Percentiles rank a stretch among this genome's conserved stretches.
Evolutionary conservation across 768 basidiomycete genomes (phyloP).

Genomic region (Mycena leptocephala): DNA sequence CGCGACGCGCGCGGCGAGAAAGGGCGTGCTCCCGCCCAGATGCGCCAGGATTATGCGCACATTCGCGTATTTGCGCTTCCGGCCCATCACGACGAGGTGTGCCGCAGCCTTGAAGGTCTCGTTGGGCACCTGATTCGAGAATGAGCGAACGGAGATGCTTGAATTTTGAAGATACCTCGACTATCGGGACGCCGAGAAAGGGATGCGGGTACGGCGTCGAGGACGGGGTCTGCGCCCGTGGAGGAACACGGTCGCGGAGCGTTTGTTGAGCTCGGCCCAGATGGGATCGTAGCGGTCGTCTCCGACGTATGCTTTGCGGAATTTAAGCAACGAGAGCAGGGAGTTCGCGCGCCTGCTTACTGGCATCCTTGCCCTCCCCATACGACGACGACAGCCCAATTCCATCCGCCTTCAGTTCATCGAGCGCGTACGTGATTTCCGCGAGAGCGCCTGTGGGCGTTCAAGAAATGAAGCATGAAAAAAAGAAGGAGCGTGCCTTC

Average conservation of each 20-base stretch:
- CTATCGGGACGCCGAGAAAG: slow-evolving; percentile 77
- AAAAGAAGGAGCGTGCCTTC: slow-evolving; percentile 58
- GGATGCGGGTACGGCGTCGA: slow-evolving; percentile 77
- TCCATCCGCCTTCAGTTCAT: slow-evolving; percentile 75
- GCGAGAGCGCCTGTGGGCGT: slow-evolving; percentile 63
- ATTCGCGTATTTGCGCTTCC: slow-evolving; percentile 73
- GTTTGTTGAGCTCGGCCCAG: slow-evolving; percentile 79
- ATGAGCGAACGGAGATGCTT: slow-evolving; percentile 12
- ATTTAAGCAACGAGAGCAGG: slow-evolving; percentile 9
- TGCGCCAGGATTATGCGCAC: slow-evolving; percentile 82
- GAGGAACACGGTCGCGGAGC: slow-evolving; percentile 76
- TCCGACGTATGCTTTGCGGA: slow-evolving; percentile 73
- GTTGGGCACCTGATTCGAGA: slow-evolving; percentile 75
- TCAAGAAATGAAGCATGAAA: background rate
- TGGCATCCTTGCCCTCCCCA: slow-evolving; percentile 68
- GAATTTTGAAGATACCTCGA: slow-evolving; percentile 64
- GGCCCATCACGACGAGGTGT: slow-evolving; percentile 81
- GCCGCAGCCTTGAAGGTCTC: slow-evolving; percentile 89
- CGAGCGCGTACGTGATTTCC: slow-evolving; percentile 76
- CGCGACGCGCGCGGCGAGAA: slow-evolving; percentile 80
- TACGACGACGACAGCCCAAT: slow-evolving; percentile 80
- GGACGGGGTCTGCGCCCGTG: slow-evolving; percentile 81
- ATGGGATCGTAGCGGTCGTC: slow-evolving; percentile 75
- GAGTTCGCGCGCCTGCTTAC: slow-evolving; percentile 53
- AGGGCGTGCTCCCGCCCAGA: slow-evolving; percentile 78